Percentiles rank a stretch among this genome's conserved stretches.
These are phyloP conservation scores for Aureobasidium sp. DNA, from an alignment of 2,329 filamentous ascomycete species.

Conservation along the genomic window DNA sequence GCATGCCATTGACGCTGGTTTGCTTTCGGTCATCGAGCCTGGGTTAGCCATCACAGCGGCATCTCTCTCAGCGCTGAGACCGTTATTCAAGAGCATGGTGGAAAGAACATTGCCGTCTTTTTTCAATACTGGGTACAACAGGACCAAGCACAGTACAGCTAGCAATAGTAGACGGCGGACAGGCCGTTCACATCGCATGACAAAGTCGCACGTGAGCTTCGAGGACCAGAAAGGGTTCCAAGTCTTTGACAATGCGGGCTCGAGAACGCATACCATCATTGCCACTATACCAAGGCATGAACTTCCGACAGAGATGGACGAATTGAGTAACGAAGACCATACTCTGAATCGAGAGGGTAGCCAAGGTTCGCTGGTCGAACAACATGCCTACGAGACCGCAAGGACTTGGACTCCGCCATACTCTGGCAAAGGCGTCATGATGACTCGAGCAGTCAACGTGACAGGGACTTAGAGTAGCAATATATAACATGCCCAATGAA, in stretches of 20 bases:
- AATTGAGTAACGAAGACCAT: background rate
- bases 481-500: background rate
- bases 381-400: constrained; percentile 6
- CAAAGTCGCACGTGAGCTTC: background rate
- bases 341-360: background rate
- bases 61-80: constrained; percentile 21
- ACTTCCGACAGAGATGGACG: background rate
- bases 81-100: constrained; percentile 19
- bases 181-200: background rate
- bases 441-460: constrained; percentile 5
- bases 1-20: constrained; percentile 15
- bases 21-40: constrained; percentile 21
- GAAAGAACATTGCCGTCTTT: constrained; percentile 1
- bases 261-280: background rate
- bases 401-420: background rate
- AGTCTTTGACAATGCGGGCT: constrained; percentile 3
- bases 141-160: constrained; percentile 1
- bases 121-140: background rate
- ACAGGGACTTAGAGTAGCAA: background rate
- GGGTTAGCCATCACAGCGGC: constrained; percentile 23
- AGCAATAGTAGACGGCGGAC: background rate
- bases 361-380: constrained; percentile 10
- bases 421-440: constrained; percentile 10
- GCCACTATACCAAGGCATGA: background rate
- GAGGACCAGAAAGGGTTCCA: constrained; percentile 12